Conservation (phyloP, 192 early-diverging fungal species). For the Piromyces sp. region DNA sequence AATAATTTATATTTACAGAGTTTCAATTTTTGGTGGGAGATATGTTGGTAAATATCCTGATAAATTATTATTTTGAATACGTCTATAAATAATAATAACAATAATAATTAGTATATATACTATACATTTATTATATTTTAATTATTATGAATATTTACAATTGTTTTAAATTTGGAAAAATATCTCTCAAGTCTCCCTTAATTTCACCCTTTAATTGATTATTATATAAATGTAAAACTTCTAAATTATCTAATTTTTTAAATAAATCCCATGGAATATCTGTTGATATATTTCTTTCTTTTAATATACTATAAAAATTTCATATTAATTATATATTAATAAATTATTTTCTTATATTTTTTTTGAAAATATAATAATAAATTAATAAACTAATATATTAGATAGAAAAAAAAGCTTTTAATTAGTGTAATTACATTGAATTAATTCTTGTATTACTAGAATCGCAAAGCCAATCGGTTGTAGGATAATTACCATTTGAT, state of each 20-base stretch:
- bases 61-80: background rate
- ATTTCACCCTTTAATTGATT: background rate
- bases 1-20: background rate
- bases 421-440: too few relatives aligned
- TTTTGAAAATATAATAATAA: too few relatives aligned
- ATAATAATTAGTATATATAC: background rate
- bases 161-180: background rate
- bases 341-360: too few relatives aligned
- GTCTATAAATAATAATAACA: background rate
- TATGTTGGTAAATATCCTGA: background rate
- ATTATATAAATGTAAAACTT: background rate
- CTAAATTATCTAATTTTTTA: background rate
- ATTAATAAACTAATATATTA: too few relatives aligned
- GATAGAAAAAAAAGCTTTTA: too few relatives aligned
- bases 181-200: background rate
- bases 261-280: background rate
- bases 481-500: background rate
- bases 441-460: background rate
- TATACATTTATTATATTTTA: too few relatives aligned
- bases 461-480: background rate
- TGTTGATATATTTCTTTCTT: background rate
- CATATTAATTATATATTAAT: too few relatives aligned
- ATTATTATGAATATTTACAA: background rate
- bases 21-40: background rate
- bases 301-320: background rate